phyloP scores from a whole-genome alignment of 2,329 filamentous ascomycete species.

The Juglanconis juglandina region DNA sequence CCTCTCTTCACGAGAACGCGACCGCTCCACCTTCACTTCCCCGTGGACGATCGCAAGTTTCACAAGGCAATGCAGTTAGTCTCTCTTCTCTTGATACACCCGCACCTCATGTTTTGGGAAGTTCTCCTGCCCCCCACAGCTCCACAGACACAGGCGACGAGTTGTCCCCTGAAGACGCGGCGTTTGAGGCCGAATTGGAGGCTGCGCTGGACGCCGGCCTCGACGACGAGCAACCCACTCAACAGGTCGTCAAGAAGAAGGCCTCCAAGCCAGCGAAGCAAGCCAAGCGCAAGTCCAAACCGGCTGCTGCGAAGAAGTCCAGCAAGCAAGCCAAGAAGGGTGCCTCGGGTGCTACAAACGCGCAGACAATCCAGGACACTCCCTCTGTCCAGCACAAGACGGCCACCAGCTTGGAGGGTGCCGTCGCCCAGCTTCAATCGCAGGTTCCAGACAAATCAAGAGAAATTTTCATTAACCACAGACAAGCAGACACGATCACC shows the following conservation, averaged over 20 bases:
- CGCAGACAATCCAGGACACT: too few relatives aligned
- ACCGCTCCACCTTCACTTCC: background rate
- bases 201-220: too few relatives aligned
- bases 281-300: background rate
- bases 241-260: too few relatives aligned
- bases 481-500: background rate
- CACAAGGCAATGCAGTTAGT: background rate
- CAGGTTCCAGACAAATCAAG: background rate
- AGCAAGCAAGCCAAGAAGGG: background rate
- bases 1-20: background rate
- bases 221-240: background rate
- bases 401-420: background rate
- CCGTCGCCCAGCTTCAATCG: background rate
- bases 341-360: background rate
- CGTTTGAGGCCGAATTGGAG: too few relatives aligned
- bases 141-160: background rate
- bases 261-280: background rate
- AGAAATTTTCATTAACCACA: background rate
- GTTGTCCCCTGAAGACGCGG: too few relatives aligned
- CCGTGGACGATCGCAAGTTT: background rate
- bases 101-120: background rate
- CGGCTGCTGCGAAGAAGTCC: background rate
- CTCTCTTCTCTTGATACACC: background rate
- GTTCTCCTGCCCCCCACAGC: background rate
- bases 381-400: too few relatives aligned